Conservation (phyloP, 192 early-diverging fungal genomes). For the Powellomyces hirtus region DNA sequence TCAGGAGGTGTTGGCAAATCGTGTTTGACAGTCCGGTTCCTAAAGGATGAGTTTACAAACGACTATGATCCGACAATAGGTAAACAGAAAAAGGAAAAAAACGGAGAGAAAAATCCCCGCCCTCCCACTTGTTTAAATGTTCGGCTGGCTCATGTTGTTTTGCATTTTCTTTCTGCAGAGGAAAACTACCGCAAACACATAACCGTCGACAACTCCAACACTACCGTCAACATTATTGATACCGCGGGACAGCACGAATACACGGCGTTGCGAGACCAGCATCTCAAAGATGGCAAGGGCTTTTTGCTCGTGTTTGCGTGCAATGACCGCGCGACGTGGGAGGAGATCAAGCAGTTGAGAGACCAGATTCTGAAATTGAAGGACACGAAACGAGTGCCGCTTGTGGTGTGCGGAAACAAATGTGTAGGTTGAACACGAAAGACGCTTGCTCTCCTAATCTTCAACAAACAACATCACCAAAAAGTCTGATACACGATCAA, state of each 20-base stretch:
- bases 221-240: slow-evolving; percentile 56
- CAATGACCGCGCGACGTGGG: slow-evolving; percentile 48
- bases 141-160: background rate
- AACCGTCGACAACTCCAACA: slow-evolving; percentile 39
- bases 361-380: slow-evolving; percentile 58
- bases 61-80: slow-evolving; percentile 61
- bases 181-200: slow-evolving; percentile 60
- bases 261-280: slow-evolving; percentile 54
- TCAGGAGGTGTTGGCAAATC: slow-evolving; percentile 64
- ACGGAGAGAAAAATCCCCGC: background rate
- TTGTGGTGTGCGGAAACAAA: slow-evolving; percentile 60
- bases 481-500: too few relatives aligned
- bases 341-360: slow-evolving; percentile 57
- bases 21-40: slow-evolving; percentile 57
- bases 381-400: slow-evolving; percentile 54
- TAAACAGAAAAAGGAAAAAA: slow-evolving; percentile 3
- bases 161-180: slow-evolving; percentile 26
- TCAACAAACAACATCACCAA: too few relatives aligned
- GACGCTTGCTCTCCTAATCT: too few relatives aligned
- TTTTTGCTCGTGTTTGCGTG: slow-evolving; percentile 60
- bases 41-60: slow-evolving; percentile 58
- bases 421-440: slow-evolving; percentile 48
- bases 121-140: background rate
- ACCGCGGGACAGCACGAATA: slow-evolving; percentile 65
- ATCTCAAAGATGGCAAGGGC: slow-evolving; percentile 54